Evolutionary conservation across 345 rosid species (phyloP), one percentile per base, ranked within the genome.

Genomic region (Jatropha curcas): DNA sequence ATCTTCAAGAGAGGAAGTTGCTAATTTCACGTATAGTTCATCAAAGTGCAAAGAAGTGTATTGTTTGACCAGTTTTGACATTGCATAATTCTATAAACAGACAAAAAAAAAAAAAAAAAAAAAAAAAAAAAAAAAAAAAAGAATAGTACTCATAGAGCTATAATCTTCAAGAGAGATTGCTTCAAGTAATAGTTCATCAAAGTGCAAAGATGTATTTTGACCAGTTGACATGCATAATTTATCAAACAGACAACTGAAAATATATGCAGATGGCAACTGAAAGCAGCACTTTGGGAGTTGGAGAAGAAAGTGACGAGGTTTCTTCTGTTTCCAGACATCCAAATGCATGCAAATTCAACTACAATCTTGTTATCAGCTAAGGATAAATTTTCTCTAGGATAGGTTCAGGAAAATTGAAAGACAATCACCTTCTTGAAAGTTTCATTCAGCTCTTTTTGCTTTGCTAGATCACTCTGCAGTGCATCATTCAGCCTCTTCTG

Each of bases 391-490:
- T 25, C 2, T 50, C 41, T 52, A 50, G 56, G 68, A 24, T 67
- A 34, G 45, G 34, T 43, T 41, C 50, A 55, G 5, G 43, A 65
- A 58, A 59, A 62, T 13, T 61, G 72, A n/a, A 74, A 50, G 59
- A 52, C 27, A 48, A 67, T 65, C 67, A 90, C 99, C 92, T 86
- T 87, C 81, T 79, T 85, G 71, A 81, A 86, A 64, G 46, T 76
- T 74, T 80, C 88, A 72, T 79, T 85, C 75, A 84, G 86, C 80
- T 85, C 92, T 80, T 84, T 87, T 69, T 84, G 81, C 78, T 88
- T 89, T 55, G 80, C 77, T 70, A 86, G 82, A 71, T 89, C 90
- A 75, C 74, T 61, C 83, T 75, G 86, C 80, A 91, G 82, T 59
- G 69, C 81, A 71, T 87, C 87, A 83, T 83, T 91, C 46, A 75